Evolutionary conservation across 441 rosid species (phyloP), one percentile per base, ranked within the genome.

Genomic region (Kokia cookei): DNA sequence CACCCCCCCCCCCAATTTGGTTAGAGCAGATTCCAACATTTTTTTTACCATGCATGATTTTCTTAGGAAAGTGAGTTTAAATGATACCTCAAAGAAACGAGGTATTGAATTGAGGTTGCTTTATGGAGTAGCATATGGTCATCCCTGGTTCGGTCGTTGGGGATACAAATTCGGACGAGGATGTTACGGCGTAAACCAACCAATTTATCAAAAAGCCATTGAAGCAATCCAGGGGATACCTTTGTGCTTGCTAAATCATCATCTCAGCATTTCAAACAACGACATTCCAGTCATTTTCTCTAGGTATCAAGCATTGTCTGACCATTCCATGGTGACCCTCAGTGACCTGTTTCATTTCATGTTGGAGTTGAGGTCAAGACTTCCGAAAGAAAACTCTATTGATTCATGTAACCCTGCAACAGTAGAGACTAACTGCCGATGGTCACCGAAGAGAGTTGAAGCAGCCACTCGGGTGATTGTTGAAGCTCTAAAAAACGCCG

Each of bases 401-500:
- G 82, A 76, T 70, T 74, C 88, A 19, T 70, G 77, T 66, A 81
- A 74, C 69, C 78, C 81, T 3, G 85, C 86, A 7, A 79, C 81
- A n/a, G 73, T 83, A 35, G 93, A 90, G 59, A 74, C 83, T 0
- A 81, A 83, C 5, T 90, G 97, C 57, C 80, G 98, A 71, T 94
- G 99, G 99, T 94, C 99, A 4, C 86, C 85, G 0, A 94, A 94
- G 82, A 68, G 97, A 65, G 86, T 94, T 0, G 97, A 94, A 77
- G 92, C 93, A 86, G 97, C 99, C 0, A 93, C 90, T 19, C 75
- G 89, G 72, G 98, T 90, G 69, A 89, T 94, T 2, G 87, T 94
- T 15, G 98, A 94, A 66, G 89, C 96, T 35, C 27, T 93, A 22
- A 88, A 85, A 82, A 76, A 85, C 60, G 90, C 90, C 0, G 88